phyloP scores from a whole-genome alignment of 345 rosid species.

The Salix suchowensis region DNA sequence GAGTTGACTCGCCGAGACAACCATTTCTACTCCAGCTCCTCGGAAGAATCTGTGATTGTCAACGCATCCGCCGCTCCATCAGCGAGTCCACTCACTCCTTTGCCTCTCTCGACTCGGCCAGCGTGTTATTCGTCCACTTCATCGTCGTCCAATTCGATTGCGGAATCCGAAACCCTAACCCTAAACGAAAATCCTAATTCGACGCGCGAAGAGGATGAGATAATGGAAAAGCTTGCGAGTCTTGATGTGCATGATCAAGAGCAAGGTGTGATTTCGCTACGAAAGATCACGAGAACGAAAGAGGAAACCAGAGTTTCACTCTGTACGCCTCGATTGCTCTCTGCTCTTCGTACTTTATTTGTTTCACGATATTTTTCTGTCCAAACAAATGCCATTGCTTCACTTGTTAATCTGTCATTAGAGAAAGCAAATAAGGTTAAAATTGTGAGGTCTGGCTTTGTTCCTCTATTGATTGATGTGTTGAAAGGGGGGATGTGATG shows the following conservation, averaged over 20 bases:
- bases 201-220: slow-evolving; percentile 19
- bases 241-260: slow-evolving; percentile 24
- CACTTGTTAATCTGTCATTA: slow-evolving; percentile 25
- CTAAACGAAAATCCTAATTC: slow-evolving; percentile 10
- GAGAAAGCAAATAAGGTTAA: slow-evolving; percentile 27
- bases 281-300: slow-evolving; percentile 18
- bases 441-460: slow-evolving; percentile 29
- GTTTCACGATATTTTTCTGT: slow-evolving; percentile 16
- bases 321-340: slow-evolving; percentile 11
- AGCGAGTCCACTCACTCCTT: slow-evolving; percentile 55
- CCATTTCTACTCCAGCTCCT: slow-evolving; percentile 28
- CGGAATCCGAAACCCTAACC: slow-evolving; percentile 17
- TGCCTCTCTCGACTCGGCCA: slow-evolving; percentile 68
- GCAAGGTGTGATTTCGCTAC: slow-evolving; percentile 12
- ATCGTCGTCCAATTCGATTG: slow-evolving; percentile 15
- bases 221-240: slow-evolving; percentile 21
- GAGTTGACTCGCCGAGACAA: slow-evolving; percentile 35
- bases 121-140: slow-evolving; percentile 39
- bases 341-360: slow-evolving; percentile 10
- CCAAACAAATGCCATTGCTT: slow-evolving; percentile 24
- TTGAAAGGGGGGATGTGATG: slow-evolving; percentile 21
- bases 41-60: slow-evolving; percentile 29
- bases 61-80: background rate
- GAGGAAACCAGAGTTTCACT: slow-evolving; percentile 21
- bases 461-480: slow-evolving; percentile 26